Conservation (phyloP, 305 asterid species). For the Solanum hybrid region DNA sequence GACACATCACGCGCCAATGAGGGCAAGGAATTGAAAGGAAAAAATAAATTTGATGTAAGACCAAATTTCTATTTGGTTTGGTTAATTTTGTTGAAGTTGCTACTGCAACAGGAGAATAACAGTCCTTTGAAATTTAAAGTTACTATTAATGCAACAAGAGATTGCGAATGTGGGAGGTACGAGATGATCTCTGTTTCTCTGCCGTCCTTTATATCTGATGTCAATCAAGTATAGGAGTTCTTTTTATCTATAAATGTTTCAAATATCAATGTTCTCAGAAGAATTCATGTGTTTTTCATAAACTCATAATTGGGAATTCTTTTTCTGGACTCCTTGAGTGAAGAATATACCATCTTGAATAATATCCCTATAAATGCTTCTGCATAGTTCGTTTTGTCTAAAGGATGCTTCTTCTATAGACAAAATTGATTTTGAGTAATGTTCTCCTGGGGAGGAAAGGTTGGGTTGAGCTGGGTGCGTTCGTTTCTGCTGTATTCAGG, state of each 20-base stretch:
- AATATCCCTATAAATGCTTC: not conserved
- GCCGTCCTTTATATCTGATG: conserved; percentile 20
- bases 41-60: not conserved
- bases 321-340: not conserved
- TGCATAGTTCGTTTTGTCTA: not conserved
- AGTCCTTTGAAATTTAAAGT: conserved; percentile 51
- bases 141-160: conserved; percentile 31
- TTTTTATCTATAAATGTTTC: not conserved
- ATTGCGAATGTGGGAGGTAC: conserved; percentile 50
- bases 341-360: not conserved
- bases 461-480: not conserved
- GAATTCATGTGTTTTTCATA: not conserved
- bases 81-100: conserved; percentile 41
- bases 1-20: not conserved
- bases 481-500: not conserved
- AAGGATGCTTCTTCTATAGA: not conserved
- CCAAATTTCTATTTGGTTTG: conserved; percentile 41
- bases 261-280: not conserved
- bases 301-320: not conserved
- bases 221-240: not conserved
- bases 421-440: not conserved
- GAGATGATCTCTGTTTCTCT: conserved; percentile 46
- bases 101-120: conserved; percentile 44
- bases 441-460: not conserved
- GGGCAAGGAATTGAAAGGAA: not conserved